Percentiles rank a stretch among this genome's conserved stretches.
Evolutionary conservation across 495 filamentous ascomycete species (phyloP).

Genomic region (Neurospora sp.): DNA sequence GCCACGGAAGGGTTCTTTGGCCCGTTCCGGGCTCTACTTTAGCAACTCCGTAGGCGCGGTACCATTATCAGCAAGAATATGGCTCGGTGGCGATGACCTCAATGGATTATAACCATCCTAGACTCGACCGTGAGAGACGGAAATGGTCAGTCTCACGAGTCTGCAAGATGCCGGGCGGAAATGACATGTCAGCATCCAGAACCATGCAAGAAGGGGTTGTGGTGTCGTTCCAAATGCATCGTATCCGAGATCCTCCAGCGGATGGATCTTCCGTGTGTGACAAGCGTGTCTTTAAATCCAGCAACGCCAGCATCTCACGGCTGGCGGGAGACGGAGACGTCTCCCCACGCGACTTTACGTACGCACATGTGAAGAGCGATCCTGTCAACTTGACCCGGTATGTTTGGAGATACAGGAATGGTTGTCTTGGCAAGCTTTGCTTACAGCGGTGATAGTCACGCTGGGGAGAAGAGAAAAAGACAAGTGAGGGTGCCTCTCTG

Average conservation of each 20-base stretch:
- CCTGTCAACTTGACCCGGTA: background rate
- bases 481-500: background rate
- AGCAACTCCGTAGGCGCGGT: background rate
- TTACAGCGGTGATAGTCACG: background rate
- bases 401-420: background rate
- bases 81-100: slow-evolving; percentile 16
- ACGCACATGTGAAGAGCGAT: background rate
- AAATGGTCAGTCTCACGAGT: slow-evolving; percentile 31
- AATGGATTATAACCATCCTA: slow-evolving; percentile 52
- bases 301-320: background rate
- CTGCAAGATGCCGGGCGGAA: background rate
- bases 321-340: background rate
- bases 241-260: background rate
- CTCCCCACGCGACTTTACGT: background rate
- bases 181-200: background rate
- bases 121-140: slow-evolving; percentile 60
- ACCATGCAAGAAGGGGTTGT: background rate
- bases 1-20: slow-evolving; percentile 42
- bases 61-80: background rate
- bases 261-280: background rate
- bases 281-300: background rate
- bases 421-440: background rate
- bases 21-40: background rate
- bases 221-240: background rate
- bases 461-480: background rate